Percentiles rank a stretch among this genome's conserved stretches.
phyloP scores from a whole-genome alignment of 2,329 filamentous ascomycete species.

The Beauveria bassiana region DNA sequence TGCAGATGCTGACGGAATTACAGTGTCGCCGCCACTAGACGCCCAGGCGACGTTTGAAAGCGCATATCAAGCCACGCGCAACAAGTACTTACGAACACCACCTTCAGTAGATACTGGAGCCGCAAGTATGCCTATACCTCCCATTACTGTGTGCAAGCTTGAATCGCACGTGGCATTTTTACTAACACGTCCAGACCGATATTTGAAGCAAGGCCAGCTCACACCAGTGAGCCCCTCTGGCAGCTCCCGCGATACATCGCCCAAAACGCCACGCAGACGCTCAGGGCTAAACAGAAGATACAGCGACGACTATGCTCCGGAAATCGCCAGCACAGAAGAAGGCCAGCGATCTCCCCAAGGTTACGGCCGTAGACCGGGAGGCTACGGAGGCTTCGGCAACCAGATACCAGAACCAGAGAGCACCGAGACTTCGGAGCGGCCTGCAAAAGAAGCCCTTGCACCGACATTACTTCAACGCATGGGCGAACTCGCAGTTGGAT shows the following conservation, averaged over 20 bases:
- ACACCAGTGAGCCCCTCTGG: slow-evolving; percentile 57
- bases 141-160: background rate
- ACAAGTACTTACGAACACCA: slow-evolving; percentile 33
- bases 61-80: slow-evolving; percentile 20
- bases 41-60: slow-evolving; percentile 21
- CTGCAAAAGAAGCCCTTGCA: background rate
- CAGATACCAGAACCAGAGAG: slow-evolving; percentile 30
- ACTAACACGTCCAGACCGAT: slow-evolving; percentile 40
- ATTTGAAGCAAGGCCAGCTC: slow-evolving; percentile 47
- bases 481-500: slow-evolving; percentile 48
- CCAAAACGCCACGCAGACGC: slow-evolving; percentile 44
- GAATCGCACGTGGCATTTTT: background rate
- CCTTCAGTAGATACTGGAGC: slow-evolving; percentile 43
- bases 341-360: slow-evolving; percentile 30
- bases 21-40: slow-evolving; percentile 33
- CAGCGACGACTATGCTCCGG: slow-evolving; percentile 39
- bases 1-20: background rate
- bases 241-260: slow-evolving; percentile 56
- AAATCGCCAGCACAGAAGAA: slow-evolving; percentile 35
- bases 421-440: slow-evolving; percentile 31
- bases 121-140: slow-evolving; percentile 37
- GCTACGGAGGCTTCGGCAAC: slow-evolving; percentile 42
- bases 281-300: slow-evolving; percentile 31
- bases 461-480: slow-evolving; percentile 48
- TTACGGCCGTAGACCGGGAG: slow-evolving; percentile 34